Percentiles rank a stretch among this genome's conserved stretches.
These are phyloP conservation scores for Theobroma cacao DNA, from an alignment of 345 rosid species.

Conservation along the genomic window DNA sequence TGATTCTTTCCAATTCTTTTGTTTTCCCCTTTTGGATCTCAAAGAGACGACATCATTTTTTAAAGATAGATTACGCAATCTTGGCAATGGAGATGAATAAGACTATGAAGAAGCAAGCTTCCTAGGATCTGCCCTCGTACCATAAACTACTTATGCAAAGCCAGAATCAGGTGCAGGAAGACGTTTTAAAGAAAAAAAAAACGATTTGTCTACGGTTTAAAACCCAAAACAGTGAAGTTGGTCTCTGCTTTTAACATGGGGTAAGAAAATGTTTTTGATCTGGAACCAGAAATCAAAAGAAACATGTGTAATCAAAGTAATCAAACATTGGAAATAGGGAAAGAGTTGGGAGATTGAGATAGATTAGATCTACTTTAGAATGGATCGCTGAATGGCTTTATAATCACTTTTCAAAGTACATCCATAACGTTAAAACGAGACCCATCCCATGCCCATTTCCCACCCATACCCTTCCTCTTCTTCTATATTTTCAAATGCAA, in stretches of 20 bases:
- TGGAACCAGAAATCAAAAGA: slow-evolving; percentile 37
- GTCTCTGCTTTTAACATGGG: slow-evolving; percentile 35
- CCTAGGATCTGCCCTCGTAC: neutral
- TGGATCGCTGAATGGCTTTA: slow-evolving; percentile 38
- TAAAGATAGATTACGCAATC: neutral
- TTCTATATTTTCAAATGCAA: neutral
- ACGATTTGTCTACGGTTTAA: neutral
- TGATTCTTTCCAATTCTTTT: neutral
- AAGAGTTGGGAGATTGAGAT: slow-evolving; percentile 43
- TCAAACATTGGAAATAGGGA: slow-evolving; percentile 54
- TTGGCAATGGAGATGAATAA: neutral
- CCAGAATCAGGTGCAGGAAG: neutral
- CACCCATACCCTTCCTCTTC: neutral
- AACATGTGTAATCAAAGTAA: slow-evolving; percentile 23
- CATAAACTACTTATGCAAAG: neutral
- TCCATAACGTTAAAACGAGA: neutral
- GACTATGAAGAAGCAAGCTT: neutral
- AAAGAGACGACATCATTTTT: neutral
- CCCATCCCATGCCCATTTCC: neutral
- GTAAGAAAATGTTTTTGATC: slow-evolving; percentile 17
- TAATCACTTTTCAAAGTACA: slow-evolving; percentile 41
- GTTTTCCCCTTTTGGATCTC: neutral
- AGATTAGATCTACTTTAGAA: slow-evolving; percentile 36
- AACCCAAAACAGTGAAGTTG: neutral
- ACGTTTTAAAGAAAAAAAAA: too few species aligned